Base-by-base conservation (phyloP, 2,329 filamentous ascomycete species). In the Fusarium sp. region DNA sequence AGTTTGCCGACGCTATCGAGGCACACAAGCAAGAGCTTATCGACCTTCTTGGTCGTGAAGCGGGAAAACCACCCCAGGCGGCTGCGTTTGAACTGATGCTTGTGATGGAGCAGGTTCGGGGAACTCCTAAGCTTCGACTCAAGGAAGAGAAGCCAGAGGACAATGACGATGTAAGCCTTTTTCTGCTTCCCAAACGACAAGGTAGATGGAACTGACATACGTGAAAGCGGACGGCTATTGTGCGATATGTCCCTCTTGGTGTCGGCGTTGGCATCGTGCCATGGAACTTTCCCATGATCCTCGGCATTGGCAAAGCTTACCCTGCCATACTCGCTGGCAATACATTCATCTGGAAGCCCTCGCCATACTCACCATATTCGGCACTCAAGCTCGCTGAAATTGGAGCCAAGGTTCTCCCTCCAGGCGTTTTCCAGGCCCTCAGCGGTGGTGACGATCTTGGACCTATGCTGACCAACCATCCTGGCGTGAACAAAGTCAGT, bases 371-470 rank as follows among this genome's bases (percentile, higher is more conserved):
- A 0, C 87, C 87, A 0, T 89, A 89, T 78, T 83, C 81, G 2
- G 79, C 80, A 4, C 79, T 91, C 48, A 91, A 91, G 77, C 71
- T 89, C 13, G 84, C 81, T 15, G 88, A 91, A 76, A 76, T 91
- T 7, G 86, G 81, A 3, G 80, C 85, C 60, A 76, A 83, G 29
- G 77, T 90, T 75, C 86, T 91, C 70, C 88, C 88, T 2, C 85
- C 86, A 0, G 89, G 89, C 38, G 87, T 92, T 21, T 75, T 91
- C 10, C 88, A 91, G 73, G 85, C 82, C 2, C 77, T 91, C 3
- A 86, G 85, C 49, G 89, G 89, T 11, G 86, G 86, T 50, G 88
- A 90, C 63, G 79, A 83, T 39, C 82, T 91, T 8, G 89, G 89
- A 6, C 86, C 85, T 1, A 82, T 81, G 81, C 76, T 91, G 56